Evolutionary conservation across 2,329 filamentous ascomycete species (phyloP).

Genomic region (Aspergillus proliferans): DNA sequence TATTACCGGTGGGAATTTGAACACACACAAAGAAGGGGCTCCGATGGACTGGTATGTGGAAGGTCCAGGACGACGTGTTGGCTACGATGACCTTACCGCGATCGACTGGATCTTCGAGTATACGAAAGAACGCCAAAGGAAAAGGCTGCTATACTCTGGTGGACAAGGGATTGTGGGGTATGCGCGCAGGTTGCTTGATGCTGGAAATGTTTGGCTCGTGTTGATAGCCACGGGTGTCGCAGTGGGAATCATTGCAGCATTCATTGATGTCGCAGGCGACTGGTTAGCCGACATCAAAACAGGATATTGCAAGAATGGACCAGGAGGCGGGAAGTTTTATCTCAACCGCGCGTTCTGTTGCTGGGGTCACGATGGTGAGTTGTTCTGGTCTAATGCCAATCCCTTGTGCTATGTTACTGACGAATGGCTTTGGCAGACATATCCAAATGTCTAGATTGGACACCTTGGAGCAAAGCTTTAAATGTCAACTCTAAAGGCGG

Average conservation of each 20-base stretch:
- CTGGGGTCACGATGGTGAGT: constrained; percentile 68
- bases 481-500: constrained; percentile 60
- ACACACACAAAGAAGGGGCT: constrained; percentile 35
- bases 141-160: constrained; percentile 67
- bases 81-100: constrained; percentile 91
- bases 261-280: constrained; percentile 82
- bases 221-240: constrained; percentile 78
- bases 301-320: constrained; percentile 72
- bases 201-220: constrained; percentile 86
- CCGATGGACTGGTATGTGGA: constrained; percentile 78
- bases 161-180: constrained; percentile 67
- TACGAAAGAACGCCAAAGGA: constrained; percentile 84
- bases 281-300: constrained; percentile 92
- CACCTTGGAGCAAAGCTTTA: constrained; percentile 71
- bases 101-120: constrained; percentile 99
- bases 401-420: neutral
- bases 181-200: constrained; percentile 67
- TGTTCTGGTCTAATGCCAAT: neutral
- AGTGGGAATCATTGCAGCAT: constrained; percentile 76
- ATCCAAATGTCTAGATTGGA: constrained; percentile 80
- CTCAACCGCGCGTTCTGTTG: constrained; percentile 90
- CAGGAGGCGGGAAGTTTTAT: constrained; percentile 81
- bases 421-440: constrained; percentile 44
- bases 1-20: constrained; percentile 18
- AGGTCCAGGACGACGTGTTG: constrained; percentile 80